phyloP scores from a whole-genome alignment of 208 protist species.

The Trypanosoma scelopori region DNA sequence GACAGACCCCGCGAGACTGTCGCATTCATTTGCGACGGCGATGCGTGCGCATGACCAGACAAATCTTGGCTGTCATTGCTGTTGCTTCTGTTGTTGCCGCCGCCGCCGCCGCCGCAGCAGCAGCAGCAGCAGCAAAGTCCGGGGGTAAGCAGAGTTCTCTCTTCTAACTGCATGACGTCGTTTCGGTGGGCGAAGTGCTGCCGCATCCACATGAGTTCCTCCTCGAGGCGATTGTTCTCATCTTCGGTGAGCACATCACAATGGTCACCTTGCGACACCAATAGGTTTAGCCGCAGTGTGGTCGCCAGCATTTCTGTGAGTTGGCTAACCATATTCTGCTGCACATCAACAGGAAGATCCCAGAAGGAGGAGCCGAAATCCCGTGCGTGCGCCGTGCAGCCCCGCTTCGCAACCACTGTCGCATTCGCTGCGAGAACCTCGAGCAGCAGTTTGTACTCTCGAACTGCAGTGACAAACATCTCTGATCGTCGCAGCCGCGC shows the following conservation, averaged over 20 bases:
- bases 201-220: slow-evolving; percentile 31
- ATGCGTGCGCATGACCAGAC: too few relatives aligned
- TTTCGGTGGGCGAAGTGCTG: not conserved
- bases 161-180: too few relatives aligned
- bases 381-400: not conserved
- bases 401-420: not conserved
- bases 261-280: slow-evolving; percentile 5
- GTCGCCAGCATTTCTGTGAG: slow-evolving; percentile 40
- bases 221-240: slow-evolving; percentile 32
- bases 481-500: slow-evolving; percentile 29
- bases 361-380: not conserved
- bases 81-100: too few relatives aligned
- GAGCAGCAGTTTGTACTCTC: slow-evolving; percentile 52
- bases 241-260: slow-evolving; percentile 13
- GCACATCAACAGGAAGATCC: slow-evolving; percentile 20
- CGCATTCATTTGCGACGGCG: too few relatives aligned
- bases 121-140: too few relatives aligned
- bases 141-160: too few relatives aligned
- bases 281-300: slow-evolving; percentile 26
- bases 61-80: too few relatives aligned
- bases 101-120: too few relatives aligned
- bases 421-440: slow-evolving; percentile 28
- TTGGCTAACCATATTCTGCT: slow-evolving; percentile 32
- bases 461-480: slow-evolving; percentile 44
- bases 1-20: too few relatives aligned